A percentile compares a stretch with the other conserved stretches of the same genome.
Conservation (phyloP, 371 early-diverging fungal species). For the Saksenaea oblongispora region DNA sequence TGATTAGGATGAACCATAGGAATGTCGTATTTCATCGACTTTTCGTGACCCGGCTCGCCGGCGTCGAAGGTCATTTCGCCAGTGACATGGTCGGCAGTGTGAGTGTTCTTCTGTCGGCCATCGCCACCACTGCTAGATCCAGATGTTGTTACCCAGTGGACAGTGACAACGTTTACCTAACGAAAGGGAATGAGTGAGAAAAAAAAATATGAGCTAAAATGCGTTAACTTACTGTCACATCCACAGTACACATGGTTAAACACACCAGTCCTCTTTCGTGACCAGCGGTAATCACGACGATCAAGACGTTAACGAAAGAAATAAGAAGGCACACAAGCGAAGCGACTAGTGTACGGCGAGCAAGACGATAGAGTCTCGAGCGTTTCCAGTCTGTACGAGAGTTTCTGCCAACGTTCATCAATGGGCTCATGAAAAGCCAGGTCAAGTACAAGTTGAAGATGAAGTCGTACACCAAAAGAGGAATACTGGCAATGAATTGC, state of each 20-base stretch:
- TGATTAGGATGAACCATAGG: conserved; percentile 9
- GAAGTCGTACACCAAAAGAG: conserved; percentile 33
- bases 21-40: conserved; percentile 1
- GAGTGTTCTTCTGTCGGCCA: conserved; percentile 17
- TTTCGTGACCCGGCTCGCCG: conserved; percentile 7
- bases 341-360: conserved; percentile 51
- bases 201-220: conserved; percentile 2
- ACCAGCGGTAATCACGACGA: conserved; percentile 48
- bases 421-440: conserved; percentile 47
- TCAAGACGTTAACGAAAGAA: conserved; percentile 49
- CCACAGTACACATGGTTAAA: conserved; percentile 54
- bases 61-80: conserved; percentile 24
- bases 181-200: background rate
- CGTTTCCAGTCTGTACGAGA: conserved; percentile 47
- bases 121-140: conserved; percentile 8
- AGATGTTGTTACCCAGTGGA: conserved; percentile 52
- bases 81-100: conserved; percentile 19
- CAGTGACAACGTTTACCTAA: conserved; percentile 56
- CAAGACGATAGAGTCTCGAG: conserved; percentile 44
- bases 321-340: conserved; percentile 49
- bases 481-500: conserved; percentile 47
- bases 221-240: conserved; percentile 47
- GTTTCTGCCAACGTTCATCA: conserved; percentile 37
- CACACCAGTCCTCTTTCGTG: conserved; percentile 56
- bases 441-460: conserved; percentile 51